A percentile compares a stretch with the other conserved stretches of the same genome.
Conservation (phyloP, 495 filamentous ascomycete genomes). For the Emericellopsis terricola region DNA sequence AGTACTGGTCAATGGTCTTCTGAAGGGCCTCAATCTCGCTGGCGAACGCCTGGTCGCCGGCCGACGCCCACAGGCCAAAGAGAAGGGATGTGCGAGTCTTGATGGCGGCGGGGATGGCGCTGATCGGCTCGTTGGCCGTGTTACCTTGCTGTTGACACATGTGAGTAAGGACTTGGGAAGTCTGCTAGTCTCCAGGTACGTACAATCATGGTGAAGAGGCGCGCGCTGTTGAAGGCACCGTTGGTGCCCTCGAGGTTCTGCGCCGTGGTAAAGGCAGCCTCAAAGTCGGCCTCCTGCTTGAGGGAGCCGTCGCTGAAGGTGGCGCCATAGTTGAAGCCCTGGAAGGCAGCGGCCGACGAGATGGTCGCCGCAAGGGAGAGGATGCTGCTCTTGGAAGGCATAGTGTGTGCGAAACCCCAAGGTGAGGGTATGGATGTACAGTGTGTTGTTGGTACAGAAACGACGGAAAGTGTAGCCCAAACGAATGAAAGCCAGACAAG, state of each 20-base stretch:
- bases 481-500: not conserved
- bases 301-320: slow-evolving; percentile 38
- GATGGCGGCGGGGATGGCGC: slow-evolving; percentile 67
- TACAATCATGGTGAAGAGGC: slow-evolving; percentile 33
- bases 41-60: slow-evolving; percentile 38
- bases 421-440: not conserved
- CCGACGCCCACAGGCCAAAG: slow-evolving; percentile 64
- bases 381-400: slow-evolving; percentile 11
- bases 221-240: slow-evolving; percentile 53
- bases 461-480: not conserved
- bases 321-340: slow-evolving; percentile 76
- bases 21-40: slow-evolving; percentile 54
- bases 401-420: slow-evolving; percentile 5
- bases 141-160: slow-evolving; percentile 19
- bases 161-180: not conserved
- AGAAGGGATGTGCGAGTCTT: slow-evolving; percentile 51
- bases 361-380: slow-evolving; percentile 14
- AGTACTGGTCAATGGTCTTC: slow-evolving; percentile 43
- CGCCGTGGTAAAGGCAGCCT: slow-evolving; percentile 50
- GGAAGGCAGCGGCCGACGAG: slow-evolving; percentile 17
- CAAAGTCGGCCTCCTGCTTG: slow-evolving; percentile 48
- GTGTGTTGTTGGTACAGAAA: not conserved
- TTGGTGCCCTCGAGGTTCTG: slow-evolving; percentile 47
- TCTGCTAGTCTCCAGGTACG: slow-evolving; percentile 6
- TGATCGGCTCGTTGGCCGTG: slow-evolving; percentile 38